These are phyloP conservation scores for Drechslera avenae DNA, from an alignment of 2,329 filamentous ascomycete species.

Conservation along the genomic window DNA sequence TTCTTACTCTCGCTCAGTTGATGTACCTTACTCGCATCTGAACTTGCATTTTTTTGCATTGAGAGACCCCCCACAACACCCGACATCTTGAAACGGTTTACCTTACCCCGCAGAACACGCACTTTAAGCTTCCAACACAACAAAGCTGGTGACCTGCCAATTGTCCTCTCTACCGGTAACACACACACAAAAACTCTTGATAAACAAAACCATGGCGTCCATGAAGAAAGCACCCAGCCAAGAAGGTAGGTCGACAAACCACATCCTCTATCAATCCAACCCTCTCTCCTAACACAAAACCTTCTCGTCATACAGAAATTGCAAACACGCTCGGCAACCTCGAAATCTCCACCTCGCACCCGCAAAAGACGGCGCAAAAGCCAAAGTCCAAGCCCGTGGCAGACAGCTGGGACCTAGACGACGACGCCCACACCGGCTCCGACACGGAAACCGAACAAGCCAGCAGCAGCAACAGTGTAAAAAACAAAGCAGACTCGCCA, in stretches of 20 bases:
- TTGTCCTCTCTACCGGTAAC: neutral
- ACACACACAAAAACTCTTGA: too few relatives aligned
- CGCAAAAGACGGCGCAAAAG: constrained; percentile 38
- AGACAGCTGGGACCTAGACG: constrained; percentile 72
- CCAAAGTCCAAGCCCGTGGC: constrained; percentile 54
- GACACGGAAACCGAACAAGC: constrained; percentile 40
- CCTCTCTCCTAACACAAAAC: neutral
- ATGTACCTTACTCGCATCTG: neutral
- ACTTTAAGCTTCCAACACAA: neutral
- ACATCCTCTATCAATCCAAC: neutral
- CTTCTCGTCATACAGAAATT: constrained; percentile 40
- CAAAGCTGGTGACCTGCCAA: neutral
- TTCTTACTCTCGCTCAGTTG: too few relatives aligned
- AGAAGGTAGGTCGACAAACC: constrained; percentile 7
- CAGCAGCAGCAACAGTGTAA: neutral
- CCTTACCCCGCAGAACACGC: constrained; percentile 8
- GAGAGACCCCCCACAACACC: neutral
- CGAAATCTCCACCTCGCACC: constrained; percentile 42
- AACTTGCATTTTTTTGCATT: neutral
- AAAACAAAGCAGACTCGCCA: neutral
- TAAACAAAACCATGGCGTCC: constrained; percentile 5
- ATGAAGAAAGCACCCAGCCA: constrained; percentile 20
- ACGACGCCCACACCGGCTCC: constrained; percentile 66
- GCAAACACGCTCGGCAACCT: constrained; percentile 45
- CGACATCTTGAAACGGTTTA: neutral